Evolutionary conservation across 257 asterid species (phyloP).

Genomic region (Rubia yunnanensis): DNA sequence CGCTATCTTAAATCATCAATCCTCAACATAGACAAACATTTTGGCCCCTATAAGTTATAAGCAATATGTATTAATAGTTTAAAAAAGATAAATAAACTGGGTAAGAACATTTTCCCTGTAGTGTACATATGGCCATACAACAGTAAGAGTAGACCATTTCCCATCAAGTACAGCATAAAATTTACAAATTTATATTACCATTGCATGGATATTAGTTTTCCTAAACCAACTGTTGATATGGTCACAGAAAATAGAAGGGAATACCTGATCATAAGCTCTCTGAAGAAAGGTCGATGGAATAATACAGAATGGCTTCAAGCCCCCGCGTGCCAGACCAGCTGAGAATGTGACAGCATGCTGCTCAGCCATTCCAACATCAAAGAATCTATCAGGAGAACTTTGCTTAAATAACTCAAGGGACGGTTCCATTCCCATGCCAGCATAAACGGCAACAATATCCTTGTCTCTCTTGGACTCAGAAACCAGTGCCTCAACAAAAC

Average conservation of each 20-base stretch:
- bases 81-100: too few relatives aligned
- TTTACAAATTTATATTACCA: not conserved
- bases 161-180: not conserved
- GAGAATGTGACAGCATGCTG: constrained; percentile 92
- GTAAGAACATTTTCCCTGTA: too few relatives aligned
- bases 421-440: constrained; percentile 86
- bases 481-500: constrained; percentile 60
- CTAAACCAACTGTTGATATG: not conserved
- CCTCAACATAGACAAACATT: too few relatives aligned
- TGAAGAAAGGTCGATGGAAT: constrained; percentile 82
- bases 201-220: not conserved
- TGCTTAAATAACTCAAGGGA: constrained; percentile 48
- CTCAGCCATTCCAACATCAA: constrained; percentile 94
- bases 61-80: not conserved
- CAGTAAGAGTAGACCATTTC: not conserved
- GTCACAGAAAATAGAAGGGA: constrained; percentile 1
- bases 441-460: constrained; percentile 76
- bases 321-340: constrained; percentile 78
- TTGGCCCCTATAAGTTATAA: too few relatives aligned
- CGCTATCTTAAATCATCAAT: not conserved
- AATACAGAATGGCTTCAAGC: constrained; percentile 83
- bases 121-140: not conserved
- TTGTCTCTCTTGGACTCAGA: constrained; percentile 55
- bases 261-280: constrained; percentile 87
- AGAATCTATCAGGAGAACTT: constrained; percentile 47